Base-by-base conservation (phyloP, 805 yeast species). In the Hanseniaspora lachancei region DNA sequence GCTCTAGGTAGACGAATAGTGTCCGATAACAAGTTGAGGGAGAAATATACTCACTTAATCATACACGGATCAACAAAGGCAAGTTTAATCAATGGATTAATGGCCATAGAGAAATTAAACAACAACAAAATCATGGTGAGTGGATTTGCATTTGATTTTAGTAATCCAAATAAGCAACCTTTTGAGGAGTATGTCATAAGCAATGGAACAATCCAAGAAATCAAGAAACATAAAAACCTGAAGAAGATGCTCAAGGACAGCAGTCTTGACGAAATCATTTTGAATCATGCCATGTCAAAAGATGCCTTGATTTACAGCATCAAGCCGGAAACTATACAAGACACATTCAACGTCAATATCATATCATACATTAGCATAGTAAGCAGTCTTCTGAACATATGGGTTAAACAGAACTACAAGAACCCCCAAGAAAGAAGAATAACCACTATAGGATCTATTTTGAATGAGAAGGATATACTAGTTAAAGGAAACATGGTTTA, bases 1-100 rank as follows among this genome's bases (percentile, higher is more conserved):
- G 65, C 63, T 1, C 59, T 73, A 8, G 67, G 63, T 2, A 63
- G 66, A 43, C 61, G 35, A 20, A 36, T 52, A 12, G 5, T 52
- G 3, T 3, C 43, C 12, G 42, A 49, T 23, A 40, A 20, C 8
- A 29, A n/a, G 9, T 18, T 34, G 13, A 34, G 12, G 3, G 18
- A 46, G 23, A 46, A 29, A 2, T 44, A 35, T 21, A 20, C 24
- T 8, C 27, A 32, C 5, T n/a, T 51, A 7, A 43, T 36, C 21
- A 40, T 53, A 6, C 56, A 53, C 27, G 56, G 56, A n/a, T 53
- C 56, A 7, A n/a, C 46, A 3, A 15, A 20, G 5, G 13, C 40
- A 2, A 46, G 50, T n/a, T 36, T 53, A 12, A 29, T 5, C 2
- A 18, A 20, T 20, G 46, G 49, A 6, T 29, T 53, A 16, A 23